These are phyloP conservation scores for Cladorrhinum sp. DNA, from an alignment of 2,329 filamentous ascomycete genomes.

Conservation along the genomic window DNA sequence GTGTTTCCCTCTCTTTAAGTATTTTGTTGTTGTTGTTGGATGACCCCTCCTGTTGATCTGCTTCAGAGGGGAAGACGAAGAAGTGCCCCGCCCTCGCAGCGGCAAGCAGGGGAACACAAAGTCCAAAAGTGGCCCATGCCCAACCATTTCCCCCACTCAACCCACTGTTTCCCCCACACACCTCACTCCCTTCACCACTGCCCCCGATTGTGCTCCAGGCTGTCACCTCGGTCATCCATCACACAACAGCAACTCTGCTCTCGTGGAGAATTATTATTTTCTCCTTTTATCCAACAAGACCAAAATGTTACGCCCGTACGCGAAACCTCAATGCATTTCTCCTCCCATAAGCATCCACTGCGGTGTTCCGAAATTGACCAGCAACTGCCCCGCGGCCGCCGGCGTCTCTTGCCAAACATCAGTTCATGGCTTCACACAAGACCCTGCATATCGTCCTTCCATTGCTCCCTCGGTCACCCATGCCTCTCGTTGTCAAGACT, in stretches of 20 bases:
- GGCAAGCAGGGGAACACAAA: no score
- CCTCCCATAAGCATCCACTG: slow-evolving; percentile 1
- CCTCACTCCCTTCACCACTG: neutral
- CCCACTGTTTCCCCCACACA: neutral
- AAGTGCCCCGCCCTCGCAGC: no score
- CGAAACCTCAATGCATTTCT: neutral
- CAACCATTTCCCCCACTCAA: neutral
- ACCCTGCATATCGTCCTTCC: slow-evolving; percentile 5
- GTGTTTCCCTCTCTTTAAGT: neutral
- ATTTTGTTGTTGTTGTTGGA: neutral
- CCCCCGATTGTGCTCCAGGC: neutral
- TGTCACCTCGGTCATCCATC: neutral
- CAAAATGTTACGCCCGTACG: slow-evolving; percentile 18
- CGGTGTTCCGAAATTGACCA: slow-evolving; percentile 7
- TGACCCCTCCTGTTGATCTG: no score
- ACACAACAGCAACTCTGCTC: slow-evolving; percentile 3
- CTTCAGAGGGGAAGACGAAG: no score
- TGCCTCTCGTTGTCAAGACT: slow-evolving; percentile 2
- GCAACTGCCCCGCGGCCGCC: slow-evolving; percentile 6
- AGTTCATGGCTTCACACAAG: slow-evolving; percentile 1
- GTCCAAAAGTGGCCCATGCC: no score
- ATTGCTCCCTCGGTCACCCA: slow-evolving; percentile 8
- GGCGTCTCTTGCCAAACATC: slow-evolving; percentile 7
- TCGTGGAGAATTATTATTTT: neutral
- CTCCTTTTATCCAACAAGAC: neutral